These are phyloP conservation scores for Solanum chacoense DNA, from an alignment of 305 asterid species.

Conservation along the genomic window DNA sequence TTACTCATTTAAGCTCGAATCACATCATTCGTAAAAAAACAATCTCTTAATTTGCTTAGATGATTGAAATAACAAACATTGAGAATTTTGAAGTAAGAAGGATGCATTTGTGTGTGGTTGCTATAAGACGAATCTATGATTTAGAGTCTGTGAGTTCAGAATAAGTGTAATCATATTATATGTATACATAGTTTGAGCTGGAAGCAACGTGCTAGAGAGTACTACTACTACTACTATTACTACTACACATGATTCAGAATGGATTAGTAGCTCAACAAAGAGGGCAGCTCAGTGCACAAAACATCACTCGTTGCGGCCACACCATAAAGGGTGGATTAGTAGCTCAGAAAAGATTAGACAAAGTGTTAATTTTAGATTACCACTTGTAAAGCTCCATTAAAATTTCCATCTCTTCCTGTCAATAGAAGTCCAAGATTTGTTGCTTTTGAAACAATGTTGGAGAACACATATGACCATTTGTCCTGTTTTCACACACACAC, in stretches of 20 bases:
- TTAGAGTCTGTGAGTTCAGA: background rate
- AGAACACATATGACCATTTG: slow-evolving; percentile 36
- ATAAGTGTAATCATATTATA: background rate
- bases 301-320: background rate
- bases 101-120: background rate
- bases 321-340: background rate
- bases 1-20: background rate
- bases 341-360: background rate
- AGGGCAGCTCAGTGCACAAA: background rate
- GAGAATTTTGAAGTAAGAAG: background rate
- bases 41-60: background rate
- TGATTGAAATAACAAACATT: background rate
- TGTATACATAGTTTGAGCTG: background rate
- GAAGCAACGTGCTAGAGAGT: background rate
- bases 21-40: background rate
- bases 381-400: slow-evolving; percentile 41
- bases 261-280: background rate
- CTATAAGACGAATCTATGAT: background rate
- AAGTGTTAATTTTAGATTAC: slow-evolving; percentile 12
- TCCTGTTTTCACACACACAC: slow-evolving; percentile 15
- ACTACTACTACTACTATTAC: background rate
- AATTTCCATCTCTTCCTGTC: slow-evolving; percentile 11
- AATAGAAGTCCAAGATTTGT: slow-evolving; percentile 25
- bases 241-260: background rate
- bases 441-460: slow-evolving; percentile 37